Conservation (phyloP, 768 basidiomycete species). For the Sporobolomyces roseus region DNA sequence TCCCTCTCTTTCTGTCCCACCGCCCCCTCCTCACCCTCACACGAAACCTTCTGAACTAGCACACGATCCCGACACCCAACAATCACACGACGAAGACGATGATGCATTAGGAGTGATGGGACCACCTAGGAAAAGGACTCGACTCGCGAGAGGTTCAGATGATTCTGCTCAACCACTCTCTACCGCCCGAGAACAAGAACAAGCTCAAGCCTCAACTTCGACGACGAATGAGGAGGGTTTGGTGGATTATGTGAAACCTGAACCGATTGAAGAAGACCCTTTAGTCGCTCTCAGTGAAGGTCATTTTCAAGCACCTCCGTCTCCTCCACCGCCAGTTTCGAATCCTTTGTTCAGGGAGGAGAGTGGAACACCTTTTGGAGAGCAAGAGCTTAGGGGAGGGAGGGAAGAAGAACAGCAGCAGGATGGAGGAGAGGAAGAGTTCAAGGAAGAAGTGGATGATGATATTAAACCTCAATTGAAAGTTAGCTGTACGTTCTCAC, state of each 20-base stretch:
- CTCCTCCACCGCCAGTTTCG: too few species aligned
- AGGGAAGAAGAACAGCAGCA: too few species aligned
- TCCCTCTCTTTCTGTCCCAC: neutral
- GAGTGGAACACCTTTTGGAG: neutral
- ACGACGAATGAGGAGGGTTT: slow-evolving; percentile 6
- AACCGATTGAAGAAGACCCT: slow-evolving; percentile 31
- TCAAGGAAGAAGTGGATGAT: slow-evolving; percentile 1
- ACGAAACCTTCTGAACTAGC: neutral
- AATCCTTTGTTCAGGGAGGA: neutral
- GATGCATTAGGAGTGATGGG: slow-evolving; percentile 18
- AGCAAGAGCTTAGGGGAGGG: neutral
- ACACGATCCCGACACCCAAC: neutral
- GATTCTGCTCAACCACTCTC: neutral
- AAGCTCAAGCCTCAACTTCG: too few species aligned
- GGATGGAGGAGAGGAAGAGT: slow-evolving; percentile 6
- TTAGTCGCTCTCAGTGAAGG: neutral
- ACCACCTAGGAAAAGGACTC: neutral
- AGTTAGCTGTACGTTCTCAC: slow-evolving; percentile 27
- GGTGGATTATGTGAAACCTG: slow-evolving; percentile 18
- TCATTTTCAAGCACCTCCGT: neutral
- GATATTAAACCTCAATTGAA: slow-evolving; percentile 32
- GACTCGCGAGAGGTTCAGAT: neutral
- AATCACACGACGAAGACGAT: neutral
- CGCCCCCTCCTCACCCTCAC: neutral
- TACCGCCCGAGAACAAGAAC: neutral